Conservation (phyloP, 441 rosid genomes). For the Eruca vesicaria region DNA sequence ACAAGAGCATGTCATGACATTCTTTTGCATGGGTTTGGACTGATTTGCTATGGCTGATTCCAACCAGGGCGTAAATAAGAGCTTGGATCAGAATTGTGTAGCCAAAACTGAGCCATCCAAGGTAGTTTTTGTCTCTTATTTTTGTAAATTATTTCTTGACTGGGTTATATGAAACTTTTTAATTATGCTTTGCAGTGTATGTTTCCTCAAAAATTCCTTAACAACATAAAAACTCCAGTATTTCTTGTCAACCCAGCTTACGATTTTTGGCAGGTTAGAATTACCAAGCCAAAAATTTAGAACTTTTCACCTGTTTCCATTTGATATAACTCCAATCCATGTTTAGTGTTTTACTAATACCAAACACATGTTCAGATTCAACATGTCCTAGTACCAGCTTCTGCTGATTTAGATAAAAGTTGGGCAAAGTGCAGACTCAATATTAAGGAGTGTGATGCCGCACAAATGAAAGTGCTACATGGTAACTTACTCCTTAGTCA, state of each 20-base stretch:
- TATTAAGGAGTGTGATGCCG: conserved; percentile 54
- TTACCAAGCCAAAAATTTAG: not conserved
- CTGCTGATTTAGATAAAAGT: conserved; percentile 50
- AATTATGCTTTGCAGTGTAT: conserved; percentile 55
- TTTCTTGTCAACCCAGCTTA: conserved; percentile 83
- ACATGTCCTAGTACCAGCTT: conserved; percentile 67
- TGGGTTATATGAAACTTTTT: not conserved
- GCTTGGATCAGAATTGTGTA: conserved; percentile 59
- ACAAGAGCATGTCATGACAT: not conserved
- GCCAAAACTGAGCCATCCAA: conserved; percentile 49
- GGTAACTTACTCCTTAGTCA: conserved; percentile 45
- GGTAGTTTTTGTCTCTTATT: conserved; percentile 42
- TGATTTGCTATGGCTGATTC: conserved; percentile 8
- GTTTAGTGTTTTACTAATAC: conserved; percentile 18
- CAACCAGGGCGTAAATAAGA: conserved; percentile 69
- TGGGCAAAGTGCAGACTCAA: conserved; percentile 75
- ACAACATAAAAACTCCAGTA: conserved; percentile 58
- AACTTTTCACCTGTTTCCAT: conserved; percentile 1
- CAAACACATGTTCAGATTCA: conserved; percentile 52
- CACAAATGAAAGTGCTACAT: conserved; percentile 58
- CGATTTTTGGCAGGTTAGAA: conserved; percentile 92
- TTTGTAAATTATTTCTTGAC: not conserved
- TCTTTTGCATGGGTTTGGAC: not conserved
- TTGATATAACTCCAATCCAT: not conserved
- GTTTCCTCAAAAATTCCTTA: conserved; percentile 65